Base-by-base conservation (phyloP, 495 filamentous ascomycete species). In the Aspergillus hancockii region DNA sequence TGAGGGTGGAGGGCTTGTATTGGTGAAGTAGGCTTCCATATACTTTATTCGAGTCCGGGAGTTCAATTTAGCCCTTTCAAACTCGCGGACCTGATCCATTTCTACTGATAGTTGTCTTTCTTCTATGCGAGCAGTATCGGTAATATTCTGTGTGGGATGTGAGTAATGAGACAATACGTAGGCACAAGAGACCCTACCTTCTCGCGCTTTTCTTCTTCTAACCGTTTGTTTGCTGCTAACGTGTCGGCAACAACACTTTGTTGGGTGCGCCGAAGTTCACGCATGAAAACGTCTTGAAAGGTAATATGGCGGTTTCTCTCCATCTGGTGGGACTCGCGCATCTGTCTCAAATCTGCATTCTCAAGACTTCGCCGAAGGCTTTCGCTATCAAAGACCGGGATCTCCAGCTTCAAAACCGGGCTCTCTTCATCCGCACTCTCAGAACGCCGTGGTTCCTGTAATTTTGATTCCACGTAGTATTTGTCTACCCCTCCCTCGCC, bases 11-110 rank as follows among this genome's bases (percentile, higher is more conserved):
- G 77, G 77, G 50, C 78, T 81, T 3, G 81, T 74, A 50, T 83
- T 86, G 58, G 82, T 79, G 69, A 88, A 88, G 65, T 90, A 92
- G 3, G 85, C 87, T 67, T 91, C 89, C 89, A 92, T 91, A 58
- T 92, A 82, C 64, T 85, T 85, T 34, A 92, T 82, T 41, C 87
- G 85, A 18, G 88, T 85, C n/a, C 80, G 72, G 5, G 89, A 85
- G 59, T 85, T 87, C 52, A 77, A 73, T 57, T 80, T 80, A 10
- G 76, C 75, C 13, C 68, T 69, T 21, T 90, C 83, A 49, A 91
- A 87, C 12, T 79, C 75, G 16, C 71, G 79, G 10, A 85, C 79
- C 25, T 88, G 80, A 49, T 79, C 74, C 57, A 90, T 85, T 73
- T 92, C 89, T 3, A 85, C 83, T n/a, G 80, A 77, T 14, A 91